Conservation (phyloP, 768 basidiomycete species). For the Boletus vinaceobasis region DNA sequence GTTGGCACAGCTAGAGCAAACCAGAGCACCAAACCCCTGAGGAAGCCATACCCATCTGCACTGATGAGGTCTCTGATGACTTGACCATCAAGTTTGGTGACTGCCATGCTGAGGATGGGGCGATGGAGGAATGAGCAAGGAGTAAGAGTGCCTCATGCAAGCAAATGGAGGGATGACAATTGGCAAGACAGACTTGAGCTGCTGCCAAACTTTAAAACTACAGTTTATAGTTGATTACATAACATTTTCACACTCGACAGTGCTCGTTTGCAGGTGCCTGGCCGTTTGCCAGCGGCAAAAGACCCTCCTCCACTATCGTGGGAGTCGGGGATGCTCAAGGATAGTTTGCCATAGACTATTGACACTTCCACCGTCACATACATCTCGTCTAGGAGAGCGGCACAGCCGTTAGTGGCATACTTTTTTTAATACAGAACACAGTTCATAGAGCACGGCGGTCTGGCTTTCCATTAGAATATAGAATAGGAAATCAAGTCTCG, state of each 20-base stretch:
- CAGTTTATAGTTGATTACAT: no score
- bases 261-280: no score
- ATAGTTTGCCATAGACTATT: no score
- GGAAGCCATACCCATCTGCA: no score
- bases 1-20: no score
- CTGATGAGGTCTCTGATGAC: conserved; percentile 88
- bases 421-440: background rate
- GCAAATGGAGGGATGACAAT: conserved; percentile 63
- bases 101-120: conserved; percentile 83
- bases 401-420: no score
- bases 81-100: conserved; percentile 83
- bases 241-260: no score
- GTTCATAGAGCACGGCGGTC: background rate
- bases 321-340: no score
- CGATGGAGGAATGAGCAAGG: conserved; percentile 74
- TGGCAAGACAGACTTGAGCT: conserved; percentile 68
- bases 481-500: background rate
- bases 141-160: conserved; percentile 75
- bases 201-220: no score
- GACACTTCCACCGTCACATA: background rate
- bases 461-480: background rate
- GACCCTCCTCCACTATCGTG: no score
- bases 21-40: no score
- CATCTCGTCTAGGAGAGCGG: background rate
- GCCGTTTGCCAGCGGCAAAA: no score